These are phyloP conservation scores for Xerocomus amazonicus DNA, from an alignment of 1,284 basidiomycete genomes.

Conservation along the genomic window DNA sequence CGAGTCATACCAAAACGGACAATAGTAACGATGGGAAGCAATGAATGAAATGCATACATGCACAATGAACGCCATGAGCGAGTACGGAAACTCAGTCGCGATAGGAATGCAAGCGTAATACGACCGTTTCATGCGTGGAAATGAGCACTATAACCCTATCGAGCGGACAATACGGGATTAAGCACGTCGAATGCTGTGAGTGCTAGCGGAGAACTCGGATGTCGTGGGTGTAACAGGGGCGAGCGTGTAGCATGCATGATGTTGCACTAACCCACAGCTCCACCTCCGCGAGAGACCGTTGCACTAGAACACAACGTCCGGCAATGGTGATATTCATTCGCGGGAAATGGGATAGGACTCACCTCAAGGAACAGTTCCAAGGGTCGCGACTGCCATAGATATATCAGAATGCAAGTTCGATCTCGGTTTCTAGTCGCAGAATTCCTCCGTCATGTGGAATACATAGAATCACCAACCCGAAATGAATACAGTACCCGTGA, in stretches of 20 bases:
- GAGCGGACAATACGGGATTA: constrained; percentile 26
- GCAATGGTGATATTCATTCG: not conserved
- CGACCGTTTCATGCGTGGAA: constrained; percentile 9
- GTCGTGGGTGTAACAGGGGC: constrained; percentile 3
- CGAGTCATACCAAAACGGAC: constrained; percentile 8
- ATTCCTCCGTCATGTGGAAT: too few relatives aligned
- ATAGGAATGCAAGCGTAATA: constrained; percentile 11
- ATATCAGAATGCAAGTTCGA: too few relatives aligned
- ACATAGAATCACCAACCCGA: too few relatives aligned
- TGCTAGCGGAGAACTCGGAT: too few relatives aligned
- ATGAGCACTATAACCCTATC: constrained; percentile 17
- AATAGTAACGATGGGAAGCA: not conserved
- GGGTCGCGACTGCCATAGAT: too few relatives aligned
- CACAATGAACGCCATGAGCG: constrained; percentile 6
- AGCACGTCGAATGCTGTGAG: constrained; percentile 9
- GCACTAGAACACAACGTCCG: not conserved
- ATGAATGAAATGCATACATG: not conserved
- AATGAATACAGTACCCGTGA: too few relatives aligned
- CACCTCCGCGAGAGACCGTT: constrained; percentile 6
- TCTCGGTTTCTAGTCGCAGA: too few relatives aligned
- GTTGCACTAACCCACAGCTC: constrained; percentile 7
- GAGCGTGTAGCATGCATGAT: constrained; percentile 3
- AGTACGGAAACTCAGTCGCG: constrained; percentile 14
- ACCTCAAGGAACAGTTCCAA: too few relatives aligned
- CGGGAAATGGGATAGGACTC: too few relatives aligned